These are phyloP conservation scores for Podaxis pistillaris DNA, from an alignment of 768 basidiomycete genomes.

Conservation along the genomic window DNA sequence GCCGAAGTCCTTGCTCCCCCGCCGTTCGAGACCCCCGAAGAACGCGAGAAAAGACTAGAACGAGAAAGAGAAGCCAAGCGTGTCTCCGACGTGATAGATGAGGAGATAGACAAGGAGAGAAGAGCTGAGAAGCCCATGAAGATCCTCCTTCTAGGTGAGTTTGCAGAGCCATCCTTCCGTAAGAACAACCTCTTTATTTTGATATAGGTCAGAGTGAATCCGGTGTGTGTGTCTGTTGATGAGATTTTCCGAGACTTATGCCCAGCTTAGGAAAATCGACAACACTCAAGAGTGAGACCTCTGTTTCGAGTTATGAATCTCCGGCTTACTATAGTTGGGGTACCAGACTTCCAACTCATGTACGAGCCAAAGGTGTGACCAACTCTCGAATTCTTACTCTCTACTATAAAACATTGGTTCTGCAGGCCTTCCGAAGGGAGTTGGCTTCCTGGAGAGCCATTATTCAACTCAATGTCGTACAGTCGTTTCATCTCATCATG, in stretches of 20 bases:
- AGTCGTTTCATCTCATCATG: slow-evolving; percentile 62
- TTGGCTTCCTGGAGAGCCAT: slow-evolving; percentile 65
- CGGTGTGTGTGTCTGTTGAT: slow-evolving; percentile 39
- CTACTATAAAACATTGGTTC: neutral
- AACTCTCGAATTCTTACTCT: neutral
- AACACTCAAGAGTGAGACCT: slow-evolving; percentile 5
- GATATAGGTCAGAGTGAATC: slow-evolving; percentile 75
- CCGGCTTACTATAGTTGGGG: neutral
- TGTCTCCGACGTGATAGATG: slow-evolving; percentile 64
- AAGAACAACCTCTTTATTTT: neutral
- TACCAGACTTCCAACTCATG: slow-evolving; percentile 61
- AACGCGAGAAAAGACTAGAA: slow-evolving; percentile 43
- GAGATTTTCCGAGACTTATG: neutral
- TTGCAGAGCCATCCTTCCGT: neutral
- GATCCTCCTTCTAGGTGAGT: slow-evolving; percentile 59
- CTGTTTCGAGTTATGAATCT: neutral
- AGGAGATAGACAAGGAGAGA: slow-evolving; percentile 52
- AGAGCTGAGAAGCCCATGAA: slow-evolving; percentile 51
- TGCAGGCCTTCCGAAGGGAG: slow-evolving; percentile 55
- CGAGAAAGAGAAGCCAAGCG: slow-evolving; percentile 51
- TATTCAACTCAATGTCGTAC: slow-evolving; percentile 70
- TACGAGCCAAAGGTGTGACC: slow-evolving; percentile 52
- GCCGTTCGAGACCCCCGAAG: slow-evolving; percentile 43
- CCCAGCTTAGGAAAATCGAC: slow-evolving; percentile 7
- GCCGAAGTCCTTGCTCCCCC: slow-evolving; percentile 49